These are phyloP conservation scores for Marsdenia floribunda DNA, from an alignment of 257 asterid genomes.

Conservation along the genomic window DNA sequence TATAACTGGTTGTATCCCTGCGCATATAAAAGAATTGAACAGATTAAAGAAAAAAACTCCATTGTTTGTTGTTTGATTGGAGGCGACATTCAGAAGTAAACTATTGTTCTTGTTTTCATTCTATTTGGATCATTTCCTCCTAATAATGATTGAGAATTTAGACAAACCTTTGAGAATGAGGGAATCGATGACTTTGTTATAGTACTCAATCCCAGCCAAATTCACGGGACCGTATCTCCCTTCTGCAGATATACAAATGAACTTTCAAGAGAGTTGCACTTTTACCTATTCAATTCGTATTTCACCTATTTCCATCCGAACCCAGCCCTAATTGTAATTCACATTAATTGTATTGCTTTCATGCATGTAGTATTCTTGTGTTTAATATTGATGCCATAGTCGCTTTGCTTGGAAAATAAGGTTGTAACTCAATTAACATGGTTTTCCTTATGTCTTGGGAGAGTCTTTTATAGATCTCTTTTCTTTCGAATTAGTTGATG, in stretches of 20 bases:
- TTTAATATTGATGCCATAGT: too few species aligned
- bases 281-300: too few species aligned
- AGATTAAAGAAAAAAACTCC: neutral
- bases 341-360: too few species aligned
- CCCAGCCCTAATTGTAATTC: too few species aligned
- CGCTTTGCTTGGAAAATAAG: too few species aligned
- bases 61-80: neutral
- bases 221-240: conserved; percentile 53
- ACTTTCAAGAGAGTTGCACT: neutral
- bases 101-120: neutral
- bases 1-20: neutral
- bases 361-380: too few species aligned
- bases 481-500: too few species aligned
- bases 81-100: conserved; percentile 6
- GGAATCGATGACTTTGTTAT: conserved; percentile 43
- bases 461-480: too few species aligned
- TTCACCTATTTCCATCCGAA: too few species aligned
- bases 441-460: too few species aligned
- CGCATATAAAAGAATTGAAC: neutral
- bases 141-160: neutral
- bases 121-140: neutral
- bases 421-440: too few species aligned
- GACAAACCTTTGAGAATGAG: conserved; percentile 28
- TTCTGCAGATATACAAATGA: conserved; percentile 26
- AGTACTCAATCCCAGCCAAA: conserved; percentile 16